Conservation (phyloP, 1,139 yeast species). For the Candida pseudoviswanathii region DNA sequence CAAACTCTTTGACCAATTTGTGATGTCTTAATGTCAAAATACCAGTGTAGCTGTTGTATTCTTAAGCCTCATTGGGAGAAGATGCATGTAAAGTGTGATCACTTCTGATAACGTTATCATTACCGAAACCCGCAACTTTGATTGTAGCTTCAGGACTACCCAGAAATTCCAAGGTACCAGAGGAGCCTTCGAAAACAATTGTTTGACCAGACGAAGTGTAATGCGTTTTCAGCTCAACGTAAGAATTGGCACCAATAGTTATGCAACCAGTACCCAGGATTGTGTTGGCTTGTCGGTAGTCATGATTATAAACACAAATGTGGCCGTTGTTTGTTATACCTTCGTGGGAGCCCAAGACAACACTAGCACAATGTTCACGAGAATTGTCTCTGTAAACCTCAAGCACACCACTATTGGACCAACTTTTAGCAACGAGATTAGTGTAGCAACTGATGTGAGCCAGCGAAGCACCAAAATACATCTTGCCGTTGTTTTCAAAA, state of each 20-base stretch:
- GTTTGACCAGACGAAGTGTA: neutral
- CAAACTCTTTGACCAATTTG: neutral
- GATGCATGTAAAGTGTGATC: neutral
- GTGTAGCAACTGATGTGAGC: neutral
- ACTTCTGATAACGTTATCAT: neutral
- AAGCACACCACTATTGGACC: neutral
- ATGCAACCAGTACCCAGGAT: neutral
- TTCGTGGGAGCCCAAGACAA: neutral
- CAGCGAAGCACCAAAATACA: neutral
- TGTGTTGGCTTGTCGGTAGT: neutral
- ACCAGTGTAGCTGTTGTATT: neutral
- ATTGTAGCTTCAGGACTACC: neutral
- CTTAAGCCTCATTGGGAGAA: neutral
- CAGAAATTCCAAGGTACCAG: neutral
- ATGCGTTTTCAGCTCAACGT: neutral
- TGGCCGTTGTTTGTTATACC: neutral
- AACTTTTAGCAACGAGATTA: neutral
- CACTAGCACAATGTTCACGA: neutral
- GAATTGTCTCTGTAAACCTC: neutral
- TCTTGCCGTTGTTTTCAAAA: neutral
- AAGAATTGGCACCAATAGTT: neutral
- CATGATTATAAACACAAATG: neutral
- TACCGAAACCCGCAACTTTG: neutral
- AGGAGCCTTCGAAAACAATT: neutral
- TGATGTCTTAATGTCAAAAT: neutral